Percentiles rank a stretch among this genome's conserved stretches.
phyloP scores from a whole-genome alignment of 2,329 filamentous ascomycete species.

The Hypoxylon sp. region DNA sequence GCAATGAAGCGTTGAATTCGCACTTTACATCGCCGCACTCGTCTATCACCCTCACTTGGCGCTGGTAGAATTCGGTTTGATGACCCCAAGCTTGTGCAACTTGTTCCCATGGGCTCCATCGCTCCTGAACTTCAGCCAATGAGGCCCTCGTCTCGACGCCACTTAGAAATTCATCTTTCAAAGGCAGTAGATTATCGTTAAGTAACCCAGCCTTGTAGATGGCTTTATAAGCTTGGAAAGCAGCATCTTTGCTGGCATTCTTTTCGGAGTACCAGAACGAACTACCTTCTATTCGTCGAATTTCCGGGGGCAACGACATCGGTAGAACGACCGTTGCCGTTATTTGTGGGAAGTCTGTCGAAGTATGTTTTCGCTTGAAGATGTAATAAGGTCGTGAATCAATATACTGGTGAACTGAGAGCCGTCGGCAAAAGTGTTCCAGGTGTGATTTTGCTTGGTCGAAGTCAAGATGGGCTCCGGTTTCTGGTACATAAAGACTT shows the following conservation, averaged over 20 bases:
- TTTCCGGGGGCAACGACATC: constrained; percentile 72
- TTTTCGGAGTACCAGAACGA: constrained; percentile 77
- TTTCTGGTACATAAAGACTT: constrained; percentile 58
- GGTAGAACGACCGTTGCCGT: constrained; percentile 79
- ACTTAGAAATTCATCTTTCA: constrained; percentile 58
- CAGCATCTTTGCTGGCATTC: constrained; percentile 83
- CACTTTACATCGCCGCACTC: constrained; percentile 52
- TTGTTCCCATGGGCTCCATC: constrained; percentile 63
- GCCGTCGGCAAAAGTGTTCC: constrained; percentile 81
- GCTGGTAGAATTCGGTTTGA: constrained; percentile 53
- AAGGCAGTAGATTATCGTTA: constrained; percentile 83
- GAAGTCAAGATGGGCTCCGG: constrained; percentile 77
- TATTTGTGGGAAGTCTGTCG: constrained; percentile 52
- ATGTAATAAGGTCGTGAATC: constrained; percentile 79
- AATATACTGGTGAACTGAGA: constrained; percentile 71
- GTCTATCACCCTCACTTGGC: constrained; percentile 56
- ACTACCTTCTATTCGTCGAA: constrained; percentile 69
- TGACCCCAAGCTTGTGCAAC: constrained; percentile 62
- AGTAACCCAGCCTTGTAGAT: constrained; percentile 80
- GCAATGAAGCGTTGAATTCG: constrained; percentile 62
- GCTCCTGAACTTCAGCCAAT: constrained; percentile 56
- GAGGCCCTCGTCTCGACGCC: constrained; percentile 58
- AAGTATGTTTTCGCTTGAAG: constrained; percentile 58
- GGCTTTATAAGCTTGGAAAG: constrained; percentile 82
- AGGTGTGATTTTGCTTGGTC: constrained; percentile 83